A percentile compares a stretch with the other conserved stretches of the same genome.
Conservation (phyloP, 208 protist species). For the Crithidia acanthocephali region DNA sequence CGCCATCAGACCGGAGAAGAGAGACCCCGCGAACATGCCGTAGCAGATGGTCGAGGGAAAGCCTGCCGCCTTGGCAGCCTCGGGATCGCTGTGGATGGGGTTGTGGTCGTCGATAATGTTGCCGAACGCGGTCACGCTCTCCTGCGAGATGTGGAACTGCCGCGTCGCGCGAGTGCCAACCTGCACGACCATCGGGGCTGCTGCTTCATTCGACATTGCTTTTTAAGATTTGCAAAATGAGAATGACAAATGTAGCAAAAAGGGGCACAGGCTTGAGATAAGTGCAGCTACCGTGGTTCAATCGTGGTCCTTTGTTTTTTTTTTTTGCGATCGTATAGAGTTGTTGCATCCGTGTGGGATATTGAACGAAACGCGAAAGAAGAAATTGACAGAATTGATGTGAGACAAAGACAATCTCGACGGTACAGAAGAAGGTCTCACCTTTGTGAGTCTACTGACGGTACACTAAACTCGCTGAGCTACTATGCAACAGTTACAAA, state of each 20-base stretch:
- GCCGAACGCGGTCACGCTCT: constrained; percentile 76
- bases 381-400: not conserved
- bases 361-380: not conserved
- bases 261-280: not conserved
- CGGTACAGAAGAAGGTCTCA: too few species aligned
- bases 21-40: constrained; percentile 78
- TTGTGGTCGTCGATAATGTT: constrained; percentile 81
- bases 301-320: not conserved
- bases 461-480: too few species aligned
- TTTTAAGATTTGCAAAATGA: not conserved
- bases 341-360: too few species aligned
- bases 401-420: too few species aligned
- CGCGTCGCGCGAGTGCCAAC: constrained; percentile 56
- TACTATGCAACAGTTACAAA: too few species aligned
- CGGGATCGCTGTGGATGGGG: constrained; percentile 75
- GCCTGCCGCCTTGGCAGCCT: constrained; percentile 67
- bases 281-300: not conserved
- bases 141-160: constrained; percentile 49
- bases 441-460: too few species aligned
- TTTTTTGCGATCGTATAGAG: too few species aligned
- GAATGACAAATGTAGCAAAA: not conserved
- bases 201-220: constrained; percentile 21
- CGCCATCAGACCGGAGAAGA: constrained; percentile 86
- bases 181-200: constrained; percentile 41
- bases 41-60: constrained; percentile 82